Conservation (phyloP, 2,329 filamentous ascomycete genomes). For the Claviceps citrina region DNA sequence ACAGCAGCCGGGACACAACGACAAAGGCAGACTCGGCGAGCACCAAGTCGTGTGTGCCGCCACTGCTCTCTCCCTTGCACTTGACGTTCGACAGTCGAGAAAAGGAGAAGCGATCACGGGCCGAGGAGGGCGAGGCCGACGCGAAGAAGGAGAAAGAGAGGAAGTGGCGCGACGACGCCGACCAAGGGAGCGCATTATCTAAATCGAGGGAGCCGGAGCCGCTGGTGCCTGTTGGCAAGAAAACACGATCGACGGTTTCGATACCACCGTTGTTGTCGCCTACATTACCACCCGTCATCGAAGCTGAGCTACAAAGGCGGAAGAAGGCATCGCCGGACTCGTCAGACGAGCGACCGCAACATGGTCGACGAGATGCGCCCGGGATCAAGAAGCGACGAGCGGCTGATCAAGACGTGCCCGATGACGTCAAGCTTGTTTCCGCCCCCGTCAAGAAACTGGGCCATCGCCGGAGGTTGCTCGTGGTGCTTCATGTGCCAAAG, state of each 20-base stretch:
- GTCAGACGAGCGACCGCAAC: constrained; percentile 9
- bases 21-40: constrained; percentile 21
- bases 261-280: constrained; percentile 40
- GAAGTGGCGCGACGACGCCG: constrained; percentile 17
- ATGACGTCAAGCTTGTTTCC: constrained; percentile 5
- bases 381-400: constrained; percentile 14
- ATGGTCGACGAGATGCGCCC: constrained; percentile 10
- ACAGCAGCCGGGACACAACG: constrained; percentile 21
- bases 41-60: constrained; percentile 30
- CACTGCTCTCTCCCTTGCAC: constrained; percentile 36
- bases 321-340: constrained; percentile 16
- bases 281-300: constrained; percentile 36
- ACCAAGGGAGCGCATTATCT: constrained; percentile 14
- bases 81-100: constrained; percentile 25
- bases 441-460: constrained; percentile 6
- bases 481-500: constrained; percentile 35
- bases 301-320: constrained; percentile 22
- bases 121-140: constrained; percentile 13
- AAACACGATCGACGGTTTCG: constrained; percentile 20
- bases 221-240: constrained; percentile 19
- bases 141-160: constrained; percentile 17
- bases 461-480: constrained; percentile 21
- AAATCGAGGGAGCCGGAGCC: constrained; percentile 17
- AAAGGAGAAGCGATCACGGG: constrained; percentile 17
- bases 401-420: constrained; percentile 19